phyloP scores from a whole-genome alignment of 2,329 filamentous ascomycete genomes.

The Claviceps digitariae region DNA sequence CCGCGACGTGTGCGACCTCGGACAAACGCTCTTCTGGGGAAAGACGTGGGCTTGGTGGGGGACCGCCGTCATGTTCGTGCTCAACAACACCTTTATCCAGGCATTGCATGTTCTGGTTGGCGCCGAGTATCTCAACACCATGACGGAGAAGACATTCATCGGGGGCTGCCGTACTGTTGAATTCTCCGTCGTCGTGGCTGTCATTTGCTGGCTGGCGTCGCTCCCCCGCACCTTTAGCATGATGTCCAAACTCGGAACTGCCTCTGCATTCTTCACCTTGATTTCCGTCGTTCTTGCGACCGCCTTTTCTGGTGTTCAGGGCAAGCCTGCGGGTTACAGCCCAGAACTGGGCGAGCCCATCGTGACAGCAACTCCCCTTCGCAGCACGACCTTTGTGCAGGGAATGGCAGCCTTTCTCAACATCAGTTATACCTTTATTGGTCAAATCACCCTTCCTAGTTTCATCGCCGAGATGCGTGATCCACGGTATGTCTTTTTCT shows the following conservation, averaged over 20 bases:
- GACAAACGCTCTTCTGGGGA: constrained; percentile 88
- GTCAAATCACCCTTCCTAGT: constrained; percentile 83
- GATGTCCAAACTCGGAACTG: constrained; percentile 64
- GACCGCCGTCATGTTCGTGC: constrained; percentile 72
- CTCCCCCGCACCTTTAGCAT: constrained; percentile 75
- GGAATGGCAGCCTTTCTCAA: constrained; percentile 86
- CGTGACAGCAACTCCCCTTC: constrained; percentile 53
- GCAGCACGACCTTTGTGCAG: constrained; percentile 64
- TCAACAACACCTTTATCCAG: constrained; percentile 91
- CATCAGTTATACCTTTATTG: constrained; percentile 93
- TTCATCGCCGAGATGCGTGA: constrained; percentile 92
- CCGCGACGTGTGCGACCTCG: constrained; percentile 85
- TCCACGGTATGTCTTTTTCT: constrained; percentile 25
- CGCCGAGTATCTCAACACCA: constrained; percentile 81
- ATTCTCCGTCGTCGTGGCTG: constrained; percentile 60
- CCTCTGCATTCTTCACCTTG: constrained; percentile 79
- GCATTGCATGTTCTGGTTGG: constrained; percentile 71
- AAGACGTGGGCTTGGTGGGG: constrained; percentile 58
- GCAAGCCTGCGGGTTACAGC: constrained; percentile 55
- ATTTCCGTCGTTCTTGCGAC: constrained; percentile 74
- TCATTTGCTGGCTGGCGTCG: constrained; percentile 67
- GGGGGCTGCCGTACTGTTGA: constrained; percentile 61
- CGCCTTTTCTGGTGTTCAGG: constrained; percentile 66
- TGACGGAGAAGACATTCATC: constrained; percentile 53
- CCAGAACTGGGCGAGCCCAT: constrained; percentile 46